These are phyloP conservation scores for Evernia prunastri DNA, from an alignment of 495 filamentous ascomycete species.

Conservation along the genomic window DNA sequence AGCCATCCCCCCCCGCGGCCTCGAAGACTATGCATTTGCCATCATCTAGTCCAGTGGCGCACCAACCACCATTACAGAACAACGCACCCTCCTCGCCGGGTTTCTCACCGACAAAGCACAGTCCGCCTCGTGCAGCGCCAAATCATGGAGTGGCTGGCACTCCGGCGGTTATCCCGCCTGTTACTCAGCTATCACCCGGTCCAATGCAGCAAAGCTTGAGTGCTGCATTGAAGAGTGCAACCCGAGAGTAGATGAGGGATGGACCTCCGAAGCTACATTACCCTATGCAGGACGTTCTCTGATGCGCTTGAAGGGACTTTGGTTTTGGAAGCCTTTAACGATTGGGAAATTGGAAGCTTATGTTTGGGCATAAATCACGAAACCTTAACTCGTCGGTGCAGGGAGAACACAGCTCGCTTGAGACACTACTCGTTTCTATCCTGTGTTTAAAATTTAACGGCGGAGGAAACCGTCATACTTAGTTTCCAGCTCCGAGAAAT, in stretches of 20 bases:
- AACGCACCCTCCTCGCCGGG: conserved; percentile 55
- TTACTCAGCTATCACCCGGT: conserved; percentile 46
- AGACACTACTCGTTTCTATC: not conserved
- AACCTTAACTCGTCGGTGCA: not conserved
- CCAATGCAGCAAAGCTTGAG: conserved; percentile 43
- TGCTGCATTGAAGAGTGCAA: not conserved
- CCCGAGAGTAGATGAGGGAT: conserved; percentile 27
- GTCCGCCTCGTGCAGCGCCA: conserved; percentile 42
- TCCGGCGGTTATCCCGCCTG: conserved; percentile 45
- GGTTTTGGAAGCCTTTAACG: not conserved
- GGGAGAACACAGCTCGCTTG: not conserved
- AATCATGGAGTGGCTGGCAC: conserved; percentile 23
- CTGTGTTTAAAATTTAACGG: not conserved
- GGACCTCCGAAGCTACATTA: not conserved
- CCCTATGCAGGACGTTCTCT: not conserved
- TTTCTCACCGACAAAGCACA: conserved; percentile 72
- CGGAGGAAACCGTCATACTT: not conserved
- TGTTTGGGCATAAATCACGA: not conserved
- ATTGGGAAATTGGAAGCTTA: not conserved
- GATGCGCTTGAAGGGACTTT: not conserved
- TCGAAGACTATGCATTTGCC: conserved; percentile 31
- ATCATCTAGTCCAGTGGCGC: conserved; percentile 38
- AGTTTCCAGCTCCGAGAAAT: not conserved
- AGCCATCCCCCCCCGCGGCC: conserved; percentile 26
- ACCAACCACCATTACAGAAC: conserved; percentile 33